Evolutionary conservation across 192 early-diverging fungal genomes (phyloP).

Genomic region (Coemansia sp.): DNA sequence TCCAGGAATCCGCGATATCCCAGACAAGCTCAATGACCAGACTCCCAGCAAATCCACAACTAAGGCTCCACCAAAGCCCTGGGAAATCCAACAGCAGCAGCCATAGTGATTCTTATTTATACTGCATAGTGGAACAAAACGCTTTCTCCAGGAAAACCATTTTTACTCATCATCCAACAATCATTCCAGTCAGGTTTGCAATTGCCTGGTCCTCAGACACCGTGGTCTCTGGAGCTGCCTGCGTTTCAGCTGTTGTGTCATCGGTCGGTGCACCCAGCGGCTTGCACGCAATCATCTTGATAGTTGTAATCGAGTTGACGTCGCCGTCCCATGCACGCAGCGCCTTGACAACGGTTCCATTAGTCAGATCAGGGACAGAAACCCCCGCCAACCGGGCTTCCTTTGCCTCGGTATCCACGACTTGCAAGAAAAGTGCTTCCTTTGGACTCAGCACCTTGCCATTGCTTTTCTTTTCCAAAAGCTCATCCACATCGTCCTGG

Average conservation of each 20-base stretch:
- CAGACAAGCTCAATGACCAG: constrained; percentile 35
- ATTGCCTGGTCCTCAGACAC: constrained; percentile 17
- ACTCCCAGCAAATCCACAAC: constrained; percentile 29
- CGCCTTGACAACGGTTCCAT: constrained; percentile 28
- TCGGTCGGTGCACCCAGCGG: constrained; percentile 9
- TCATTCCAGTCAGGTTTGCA: constrained; percentile 32
- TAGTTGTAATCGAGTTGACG: constrained; percentile 45
- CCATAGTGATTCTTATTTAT: too few relatives aligned
- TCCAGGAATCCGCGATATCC: constrained; percentile 38
- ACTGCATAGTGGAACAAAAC: too few relatives aligned
- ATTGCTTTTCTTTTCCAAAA: constrained; percentile 29
- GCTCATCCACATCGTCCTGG: constrained; percentile 58
- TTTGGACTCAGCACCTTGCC: constrained; percentile 38
- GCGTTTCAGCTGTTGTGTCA: neutral
- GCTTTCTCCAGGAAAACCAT: too few relatives aligned
- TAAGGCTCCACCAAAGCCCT: constrained; percentile 42
- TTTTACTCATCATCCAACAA: constrained; percentile 21
- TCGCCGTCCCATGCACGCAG: constrained; percentile 51
- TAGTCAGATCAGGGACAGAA: constrained; percentile 45
- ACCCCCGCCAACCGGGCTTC: constrained; percentile 39
- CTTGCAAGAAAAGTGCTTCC: constrained; percentile 40
- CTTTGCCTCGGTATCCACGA: constrained; percentile 20
- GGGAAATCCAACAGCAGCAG: constrained; percentile 22
- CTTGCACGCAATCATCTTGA: constrained; percentile 42
- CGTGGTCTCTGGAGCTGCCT: neutral